Evolutionary conservation across 495 filamentous ascomycete species (phyloP).

Genomic region (Podospora australis): DNA sequence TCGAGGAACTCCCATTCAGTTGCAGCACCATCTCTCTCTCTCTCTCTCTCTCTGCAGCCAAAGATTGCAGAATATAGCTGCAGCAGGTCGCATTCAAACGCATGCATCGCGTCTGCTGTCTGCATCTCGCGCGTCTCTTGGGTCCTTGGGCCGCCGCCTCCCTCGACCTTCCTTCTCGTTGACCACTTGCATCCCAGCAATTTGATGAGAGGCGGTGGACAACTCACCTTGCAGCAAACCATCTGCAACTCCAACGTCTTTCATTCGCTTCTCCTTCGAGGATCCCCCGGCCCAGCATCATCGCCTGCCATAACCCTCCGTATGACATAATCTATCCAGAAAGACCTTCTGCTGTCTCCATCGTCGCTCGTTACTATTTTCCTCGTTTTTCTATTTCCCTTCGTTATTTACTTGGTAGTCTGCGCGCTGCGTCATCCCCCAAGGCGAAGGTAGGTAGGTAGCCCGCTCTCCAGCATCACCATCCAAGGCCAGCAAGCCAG

Average conservation of each 20-base stretch:
- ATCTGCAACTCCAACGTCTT: constrained; percentile 37
- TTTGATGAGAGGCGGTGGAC: constrained; percentile 34
- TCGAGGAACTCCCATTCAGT: neutral
- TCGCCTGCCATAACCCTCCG: neutral
- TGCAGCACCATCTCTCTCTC: neutral
- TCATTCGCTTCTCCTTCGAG: constrained; percentile 25
- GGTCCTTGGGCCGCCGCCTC: constrained; percentile 20
- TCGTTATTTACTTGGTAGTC: neutral
- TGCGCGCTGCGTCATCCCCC: constrained; percentile 15
- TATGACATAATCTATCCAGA: constrained; percentile 1
- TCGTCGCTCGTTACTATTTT: constrained; percentile 7
- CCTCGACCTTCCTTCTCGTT: too few relatives aligned
- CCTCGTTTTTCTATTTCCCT: neutral
- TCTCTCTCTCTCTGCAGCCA: neutral
- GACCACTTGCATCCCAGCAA: too few relatives aligned
- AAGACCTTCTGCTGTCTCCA: constrained; percentile 19
- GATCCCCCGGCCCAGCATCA: constrained; percentile 11
- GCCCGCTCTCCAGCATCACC: too few relatives aligned
- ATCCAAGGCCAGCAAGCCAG: constrained; percentile 6
- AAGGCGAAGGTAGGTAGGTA: too few relatives aligned
- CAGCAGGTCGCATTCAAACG: constrained; percentile 2
- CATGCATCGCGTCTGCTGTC: neutral
- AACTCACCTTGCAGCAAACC: constrained; percentile 44
- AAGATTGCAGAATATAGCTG: neutral
- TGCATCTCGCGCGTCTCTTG: constrained; percentile 7